Conservation (phyloP, 2,329 filamentous ascomycete species). For the Scedosporium apiospermum region DNA sequence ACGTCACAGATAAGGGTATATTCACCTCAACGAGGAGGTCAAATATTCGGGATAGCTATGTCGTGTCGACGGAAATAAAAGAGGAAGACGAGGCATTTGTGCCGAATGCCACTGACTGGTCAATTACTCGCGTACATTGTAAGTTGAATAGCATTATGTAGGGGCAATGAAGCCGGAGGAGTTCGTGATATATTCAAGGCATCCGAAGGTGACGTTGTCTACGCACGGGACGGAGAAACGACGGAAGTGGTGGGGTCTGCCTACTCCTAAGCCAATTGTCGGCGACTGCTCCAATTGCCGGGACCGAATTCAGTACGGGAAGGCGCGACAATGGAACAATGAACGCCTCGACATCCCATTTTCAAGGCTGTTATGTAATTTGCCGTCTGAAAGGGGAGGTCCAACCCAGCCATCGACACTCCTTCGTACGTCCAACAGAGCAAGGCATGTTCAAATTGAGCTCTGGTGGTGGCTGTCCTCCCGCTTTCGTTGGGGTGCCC, state of each 20-base stretch:
- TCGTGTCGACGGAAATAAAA: too few relatives aligned
- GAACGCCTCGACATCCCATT: too few relatives aligned
- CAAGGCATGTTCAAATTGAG: too few relatives aligned
- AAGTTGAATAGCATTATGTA: not conserved
- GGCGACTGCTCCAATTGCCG: not conserved
- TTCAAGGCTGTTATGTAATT: not conserved
- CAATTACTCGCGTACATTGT: not conserved
- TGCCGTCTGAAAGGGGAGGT: not conserved
- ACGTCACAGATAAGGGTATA: too few relatives aligned
- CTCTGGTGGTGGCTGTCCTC: not conserved
- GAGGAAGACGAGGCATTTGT: not conserved
- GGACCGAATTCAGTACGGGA: not conserved
- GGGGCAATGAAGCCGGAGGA: not conserved
- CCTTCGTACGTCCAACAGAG: too few relatives aligned
- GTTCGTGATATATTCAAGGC: not conserved
- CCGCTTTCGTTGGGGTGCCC: not conserved
- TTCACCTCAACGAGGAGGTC: too few relatives aligned
- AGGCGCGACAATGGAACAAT: not conserved
- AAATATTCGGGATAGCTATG: too few relatives aligned
- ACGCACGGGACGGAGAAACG: not conserved
- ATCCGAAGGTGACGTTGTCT: too few relatives aligned
- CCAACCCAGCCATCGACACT: not conserved
- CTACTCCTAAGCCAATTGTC: not conserved
- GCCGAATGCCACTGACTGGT: not conserved
- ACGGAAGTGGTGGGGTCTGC: not conserved